These are phyloP conservation scores for Apiospora malaysiana DNA, from an alignment of 2,329 filamentous ascomycete genomes.

Conservation along the genomic window DNA sequence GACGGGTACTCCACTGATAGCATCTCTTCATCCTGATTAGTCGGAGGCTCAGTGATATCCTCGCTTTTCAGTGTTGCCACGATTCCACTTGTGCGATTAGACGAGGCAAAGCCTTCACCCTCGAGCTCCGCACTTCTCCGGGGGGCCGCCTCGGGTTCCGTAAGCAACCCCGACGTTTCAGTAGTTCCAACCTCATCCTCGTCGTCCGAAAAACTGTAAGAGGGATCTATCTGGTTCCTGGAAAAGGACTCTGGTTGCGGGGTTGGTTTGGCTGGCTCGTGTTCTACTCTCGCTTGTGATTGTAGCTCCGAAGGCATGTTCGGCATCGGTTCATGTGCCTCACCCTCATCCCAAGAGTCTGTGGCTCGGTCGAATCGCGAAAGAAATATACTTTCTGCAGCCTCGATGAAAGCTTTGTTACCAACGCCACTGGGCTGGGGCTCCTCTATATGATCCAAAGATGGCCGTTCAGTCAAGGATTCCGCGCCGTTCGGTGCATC, in stretches of 20 bases:
- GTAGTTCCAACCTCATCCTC: slow-evolving; percentile 14
- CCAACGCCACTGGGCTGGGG: background rate
- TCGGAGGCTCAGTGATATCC: background rate
- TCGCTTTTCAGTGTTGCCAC: background rate
- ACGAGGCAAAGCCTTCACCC: no score
- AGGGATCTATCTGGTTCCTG: slow-evolving; percentile 17
- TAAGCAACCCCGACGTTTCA: background rate
- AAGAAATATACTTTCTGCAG: slow-evolving; percentile 9
- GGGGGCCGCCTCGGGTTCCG: background rate
- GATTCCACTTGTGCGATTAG: background rate
- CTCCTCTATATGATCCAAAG: background rate
- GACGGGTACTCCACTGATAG: background rate
- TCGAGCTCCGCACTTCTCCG: background rate
- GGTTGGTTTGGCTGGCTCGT: background rate
- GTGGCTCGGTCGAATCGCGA: background rate
- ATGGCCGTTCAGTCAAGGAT: background rate
- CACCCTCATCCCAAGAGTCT: background rate
- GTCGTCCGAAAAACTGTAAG: slow-evolving; percentile 18
- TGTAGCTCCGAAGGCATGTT: background rate
- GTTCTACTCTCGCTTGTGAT: background rate
- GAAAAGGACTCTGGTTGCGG: slow-evolving; percentile 21
- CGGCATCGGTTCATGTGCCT: background rate
- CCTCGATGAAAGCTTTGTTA: slow-evolving; percentile 1
- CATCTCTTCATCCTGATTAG: background rate
- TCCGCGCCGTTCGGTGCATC: background rate